Evolutionary conservation across 148 eudicot genomes (phyloP).

Genomic region (Heliamphora exappendiculata): DNA sequence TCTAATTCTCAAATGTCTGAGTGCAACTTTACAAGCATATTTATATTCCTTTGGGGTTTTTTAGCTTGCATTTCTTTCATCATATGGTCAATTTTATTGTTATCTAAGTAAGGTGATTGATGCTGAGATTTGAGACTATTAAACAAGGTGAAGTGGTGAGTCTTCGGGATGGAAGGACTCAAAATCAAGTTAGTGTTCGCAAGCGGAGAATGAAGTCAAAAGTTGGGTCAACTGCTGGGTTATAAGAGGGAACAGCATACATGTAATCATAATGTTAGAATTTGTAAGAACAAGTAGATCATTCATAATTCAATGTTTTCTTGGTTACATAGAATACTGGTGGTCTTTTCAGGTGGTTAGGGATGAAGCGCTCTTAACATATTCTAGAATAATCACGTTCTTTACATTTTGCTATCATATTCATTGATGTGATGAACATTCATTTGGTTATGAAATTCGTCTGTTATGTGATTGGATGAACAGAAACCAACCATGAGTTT

Average conservation of each 20-base stretch:
- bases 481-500: conserved; percentile 1
- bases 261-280: not conserved
- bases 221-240: not conserved
- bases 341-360: not conserved
- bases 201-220: not conserved
- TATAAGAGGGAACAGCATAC: not conserved
- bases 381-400: not conserved
- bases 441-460: not conserved
- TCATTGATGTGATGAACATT: not conserved
- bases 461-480: not conserved
- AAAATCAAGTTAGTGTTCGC: not conserved
- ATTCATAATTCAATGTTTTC: not conserved
- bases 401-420: not conserved
- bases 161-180: not conserved
- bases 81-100: not conserved
- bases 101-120: not conserved
- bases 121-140: not conserved
- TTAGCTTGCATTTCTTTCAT: no score
- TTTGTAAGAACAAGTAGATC: not conserved
- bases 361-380: not conserved
- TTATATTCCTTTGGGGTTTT: no score
- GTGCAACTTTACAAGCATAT: not conserved
- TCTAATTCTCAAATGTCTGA: no score
- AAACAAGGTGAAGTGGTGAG: not conserved
- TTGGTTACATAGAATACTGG: not conserved